phyloP scores from a whole-genome alignment of 2,329 filamentous ascomycete genomes.

The Xylariaceae sp. region DNA sequence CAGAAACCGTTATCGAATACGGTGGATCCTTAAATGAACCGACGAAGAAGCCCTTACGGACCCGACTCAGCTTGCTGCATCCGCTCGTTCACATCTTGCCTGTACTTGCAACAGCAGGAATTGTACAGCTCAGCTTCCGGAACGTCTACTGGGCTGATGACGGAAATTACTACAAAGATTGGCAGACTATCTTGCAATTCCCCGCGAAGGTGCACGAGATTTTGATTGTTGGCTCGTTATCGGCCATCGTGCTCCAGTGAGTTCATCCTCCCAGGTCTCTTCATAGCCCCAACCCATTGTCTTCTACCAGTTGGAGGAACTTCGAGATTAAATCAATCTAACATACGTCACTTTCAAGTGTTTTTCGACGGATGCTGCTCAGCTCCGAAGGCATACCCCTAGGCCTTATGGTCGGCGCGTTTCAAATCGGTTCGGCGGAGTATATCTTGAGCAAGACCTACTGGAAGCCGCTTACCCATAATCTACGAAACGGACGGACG shows the following conservation, averaged over 20 bases:
- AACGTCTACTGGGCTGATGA: background rate
- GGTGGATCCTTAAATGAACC: too few species aligned
- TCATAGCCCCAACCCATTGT: background rate
- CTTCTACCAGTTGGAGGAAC: too few species aligned
- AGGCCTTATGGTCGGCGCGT: slow-evolving; percentile 13
- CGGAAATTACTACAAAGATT: background rate
- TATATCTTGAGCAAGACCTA: slow-evolving; percentile 9
- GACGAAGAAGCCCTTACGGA: too few species aligned
- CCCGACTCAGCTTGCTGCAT: too few species aligned
- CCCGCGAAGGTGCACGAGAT: slow-evolving; percentile 13
- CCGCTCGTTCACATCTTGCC: too few species aligned
- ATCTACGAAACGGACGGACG: background rate
- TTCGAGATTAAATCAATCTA: too few species aligned
- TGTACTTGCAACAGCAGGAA: too few species aligned
- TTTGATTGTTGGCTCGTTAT: slow-evolving; percentile 9
- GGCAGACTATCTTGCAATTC: slow-evolving; percentile 9
- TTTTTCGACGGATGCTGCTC: slow-evolving; percentile 12
- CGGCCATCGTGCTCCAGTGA: slow-evolving; percentile 13
- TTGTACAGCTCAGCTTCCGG: background rate
- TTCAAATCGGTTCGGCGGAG: slow-evolving; percentile 10
- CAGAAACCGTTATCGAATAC: too few species aligned
- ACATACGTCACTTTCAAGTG: background rate
- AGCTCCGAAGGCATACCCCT: slow-evolving; percentile 6
- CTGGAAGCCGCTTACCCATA: slow-evolving; percentile 1
- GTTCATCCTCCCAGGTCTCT: background rate